Evolutionary conservation across 768 basidiomycete species (phyloP).

Genomic region (Podaxis carcinomalis): DNA sequence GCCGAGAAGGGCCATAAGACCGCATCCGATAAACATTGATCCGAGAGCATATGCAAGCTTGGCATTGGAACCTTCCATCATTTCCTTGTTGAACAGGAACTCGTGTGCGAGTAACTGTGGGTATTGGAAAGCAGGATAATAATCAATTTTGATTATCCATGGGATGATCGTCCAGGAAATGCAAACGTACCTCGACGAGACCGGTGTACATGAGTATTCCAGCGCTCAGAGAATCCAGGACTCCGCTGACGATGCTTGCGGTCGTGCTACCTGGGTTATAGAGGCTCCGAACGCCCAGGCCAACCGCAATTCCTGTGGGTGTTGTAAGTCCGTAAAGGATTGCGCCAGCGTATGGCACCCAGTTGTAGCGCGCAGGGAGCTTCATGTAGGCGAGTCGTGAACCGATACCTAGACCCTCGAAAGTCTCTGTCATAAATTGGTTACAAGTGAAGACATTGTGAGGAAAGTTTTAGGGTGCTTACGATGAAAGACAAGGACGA

Average conservation of each 20-base stretch:
- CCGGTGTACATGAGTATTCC: constrained; percentile 90
- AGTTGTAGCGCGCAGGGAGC: constrained; percentile 50
- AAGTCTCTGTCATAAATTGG: constrained; percentile 56
- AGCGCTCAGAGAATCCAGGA: constrained; percentile 79
- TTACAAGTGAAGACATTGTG: not conserved
- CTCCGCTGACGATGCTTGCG: constrained; percentile 78
- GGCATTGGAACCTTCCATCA: constrained; percentile 64
- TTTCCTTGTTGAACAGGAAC: constrained; percentile 85
- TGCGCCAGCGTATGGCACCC: constrained; percentile 57
- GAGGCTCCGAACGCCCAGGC: constrained; percentile 66
- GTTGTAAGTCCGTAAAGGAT: constrained; percentile 73
- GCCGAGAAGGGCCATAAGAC: constrained; percentile 88
- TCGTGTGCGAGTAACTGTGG: constrained; percentile 87
- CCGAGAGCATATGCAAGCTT: constrained; percentile 68
- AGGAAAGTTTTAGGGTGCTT: constrained; percentile 26
- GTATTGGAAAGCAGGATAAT: not conserved
- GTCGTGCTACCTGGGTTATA: constrained; percentile 81
- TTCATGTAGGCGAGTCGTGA: constrained; percentile 79
- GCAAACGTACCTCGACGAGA: constrained; percentile 63
- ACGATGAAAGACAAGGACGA: constrained; percentile 93
- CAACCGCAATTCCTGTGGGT: constrained; percentile 84
- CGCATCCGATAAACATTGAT: constrained; percentile 82
- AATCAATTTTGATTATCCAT: not conserved
- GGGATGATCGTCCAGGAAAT: not conserved
- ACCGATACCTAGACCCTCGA: constrained; percentile 92